Percentiles rank a stretch among this genome's conserved stretches.
These are phyloP conservation scores for Polyporus arcularius DNA, from an alignment of 768 basidiomycete genomes.

Conservation along the genomic window DNA sequence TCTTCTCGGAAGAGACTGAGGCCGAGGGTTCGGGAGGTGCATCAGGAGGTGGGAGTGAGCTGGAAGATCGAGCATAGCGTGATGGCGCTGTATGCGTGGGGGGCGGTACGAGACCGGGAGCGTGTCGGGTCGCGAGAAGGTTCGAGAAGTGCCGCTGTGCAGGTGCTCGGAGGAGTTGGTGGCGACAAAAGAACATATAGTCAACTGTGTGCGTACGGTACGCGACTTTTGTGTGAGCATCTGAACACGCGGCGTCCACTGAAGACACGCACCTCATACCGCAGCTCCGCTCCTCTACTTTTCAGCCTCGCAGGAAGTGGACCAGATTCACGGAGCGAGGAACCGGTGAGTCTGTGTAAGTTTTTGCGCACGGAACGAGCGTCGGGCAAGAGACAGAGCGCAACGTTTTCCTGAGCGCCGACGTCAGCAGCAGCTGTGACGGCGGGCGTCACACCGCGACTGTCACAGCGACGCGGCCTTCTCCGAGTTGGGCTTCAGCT, in stretches of 20 bases:
- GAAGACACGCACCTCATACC: slow-evolving; percentile 55
- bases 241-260: not conserved
- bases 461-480: not conserved
- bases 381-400: not conserved
- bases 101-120: not conserved
- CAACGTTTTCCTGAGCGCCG: not conserved
- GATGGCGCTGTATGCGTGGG: not conserved
- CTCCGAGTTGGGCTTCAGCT: not conserved
- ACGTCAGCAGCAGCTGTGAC: slow-evolving; percentile 6
- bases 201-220: slow-evolving; percentile 45
- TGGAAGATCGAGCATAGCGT: not conserved
- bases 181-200: slow-evolving; percentile 77
- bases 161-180: slow-evolving; percentile 49
- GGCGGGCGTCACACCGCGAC: not conserved
- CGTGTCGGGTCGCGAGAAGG: slow-evolving; percentile 21
- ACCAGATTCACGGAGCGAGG: slow-evolving; percentile 1
- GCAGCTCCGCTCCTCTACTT: slow-evolving; percentile 26
- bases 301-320: slow-evolving; percentile 7
- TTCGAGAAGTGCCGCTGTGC: slow-evolving; percentile 25
- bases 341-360: slow-evolving; percentile 1
- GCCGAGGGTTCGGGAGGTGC: not conserved
- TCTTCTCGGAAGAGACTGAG: not conserved
- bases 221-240: no score
- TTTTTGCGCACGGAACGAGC: slow-evolving; percentile 7
- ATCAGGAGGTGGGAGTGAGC: not conserved